Percentiles rank a stretch among this genome's conserved stretches.
Evolutionary conservation across 1,284 basidiomycete species (phyloP).

Genomic region (Cystobasidium pallidum): DNA sequence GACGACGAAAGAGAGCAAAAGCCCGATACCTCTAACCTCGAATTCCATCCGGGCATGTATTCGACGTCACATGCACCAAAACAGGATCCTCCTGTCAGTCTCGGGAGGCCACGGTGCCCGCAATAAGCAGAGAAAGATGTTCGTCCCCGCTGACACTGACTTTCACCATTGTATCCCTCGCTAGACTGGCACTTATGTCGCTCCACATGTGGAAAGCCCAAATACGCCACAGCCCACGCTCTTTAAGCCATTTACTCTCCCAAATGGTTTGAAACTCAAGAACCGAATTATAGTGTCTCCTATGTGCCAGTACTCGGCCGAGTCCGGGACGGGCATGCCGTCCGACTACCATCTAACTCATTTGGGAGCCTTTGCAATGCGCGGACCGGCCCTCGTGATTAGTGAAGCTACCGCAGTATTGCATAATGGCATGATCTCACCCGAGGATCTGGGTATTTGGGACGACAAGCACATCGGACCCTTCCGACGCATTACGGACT

Average conservation of each 20-base stretch:
- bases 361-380: constrained; percentile 61
- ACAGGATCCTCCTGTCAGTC: constrained; percentile 9
- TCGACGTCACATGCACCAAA: constrained; percentile 5
- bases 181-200: constrained; percentile 31
- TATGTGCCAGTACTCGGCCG: constrained; percentile 64
- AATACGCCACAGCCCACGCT: constrained; percentile 54
- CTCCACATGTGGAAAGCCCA: constrained; percentile 25
- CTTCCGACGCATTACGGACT: constrained; percentile 71
- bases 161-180: background rate
- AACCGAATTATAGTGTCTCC: constrained; percentile 67
- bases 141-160: background rate
- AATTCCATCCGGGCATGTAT: background rate
- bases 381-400: constrained; percentile 49
- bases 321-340: constrained; percentile 66
- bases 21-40: constrained; percentile 35
- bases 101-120: too few species aligned
- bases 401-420: constrained; percentile 62
- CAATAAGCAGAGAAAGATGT: too few species aligned
- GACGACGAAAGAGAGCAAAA: constrained; percentile 39
- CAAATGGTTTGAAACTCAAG: constrained; percentile 67
- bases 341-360: constrained; percentile 77
- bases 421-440: constrained; percentile 75
- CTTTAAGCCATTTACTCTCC: constrained; percentile 69
- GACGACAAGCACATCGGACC: constrained; percentile 71
- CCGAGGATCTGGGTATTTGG: constrained; percentile 73